Percentiles rank a stretch among this genome's conserved stretches.
Evolutionary conservation across 202 grass and related monocot species (phyloP).

Genomic region (Schoenoplectus tabernaemontani): DNA sequence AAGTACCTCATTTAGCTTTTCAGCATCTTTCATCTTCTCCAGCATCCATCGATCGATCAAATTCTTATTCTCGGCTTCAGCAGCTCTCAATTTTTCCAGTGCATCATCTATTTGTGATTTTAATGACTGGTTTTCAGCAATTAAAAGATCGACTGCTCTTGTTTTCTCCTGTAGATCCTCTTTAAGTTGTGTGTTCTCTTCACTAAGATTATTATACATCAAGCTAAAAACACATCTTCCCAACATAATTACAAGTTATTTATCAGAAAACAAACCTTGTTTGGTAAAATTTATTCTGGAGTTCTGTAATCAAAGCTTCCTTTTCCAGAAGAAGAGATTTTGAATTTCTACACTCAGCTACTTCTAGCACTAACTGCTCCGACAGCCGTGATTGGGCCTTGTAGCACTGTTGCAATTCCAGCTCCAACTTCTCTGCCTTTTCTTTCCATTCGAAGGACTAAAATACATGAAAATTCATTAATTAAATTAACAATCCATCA

Average conservation of each 20-base stretch:
- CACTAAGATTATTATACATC: conserved; percentile 28
- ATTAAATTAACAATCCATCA: background rate
- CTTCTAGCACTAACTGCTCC: conserved; percentile 57
- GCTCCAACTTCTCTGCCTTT: conserved; percentile 74
- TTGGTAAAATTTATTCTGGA: conserved; percentile 51
- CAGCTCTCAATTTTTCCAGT: conserved; percentile 51
- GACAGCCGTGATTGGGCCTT: conserved; percentile 70
- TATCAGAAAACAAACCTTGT: conserved; percentile 53
- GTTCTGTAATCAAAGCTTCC: conserved; percentile 39
- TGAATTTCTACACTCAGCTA: conserved; percentile 51
- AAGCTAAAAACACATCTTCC: background rate
- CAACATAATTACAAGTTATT: conserved; percentile 24
- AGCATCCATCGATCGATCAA: conserved; percentile 89
- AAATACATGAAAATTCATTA: conserved; percentile 1
- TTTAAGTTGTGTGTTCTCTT: conserved; percentile 70
- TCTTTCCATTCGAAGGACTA: conserved; percentile 91
- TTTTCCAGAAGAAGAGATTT: conserved; percentile 72
- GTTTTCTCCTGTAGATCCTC: conserved; percentile 70
- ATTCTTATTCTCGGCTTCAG: conserved; percentile 60
- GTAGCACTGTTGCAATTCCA: conserved; percentile 84
- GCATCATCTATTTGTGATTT: conserved; percentile 65
- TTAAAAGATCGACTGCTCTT: conserved; percentile 69
- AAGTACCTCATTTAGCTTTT: conserved; percentile 92
- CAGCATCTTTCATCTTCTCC: conserved; percentile 95
- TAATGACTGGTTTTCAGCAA: conserved; percentile 59